Evolutionary conservation across 805 yeast species (phyloP), one percentile per base, ranked within the genome.

Genomic region (Teunomyces atbi): DNA sequence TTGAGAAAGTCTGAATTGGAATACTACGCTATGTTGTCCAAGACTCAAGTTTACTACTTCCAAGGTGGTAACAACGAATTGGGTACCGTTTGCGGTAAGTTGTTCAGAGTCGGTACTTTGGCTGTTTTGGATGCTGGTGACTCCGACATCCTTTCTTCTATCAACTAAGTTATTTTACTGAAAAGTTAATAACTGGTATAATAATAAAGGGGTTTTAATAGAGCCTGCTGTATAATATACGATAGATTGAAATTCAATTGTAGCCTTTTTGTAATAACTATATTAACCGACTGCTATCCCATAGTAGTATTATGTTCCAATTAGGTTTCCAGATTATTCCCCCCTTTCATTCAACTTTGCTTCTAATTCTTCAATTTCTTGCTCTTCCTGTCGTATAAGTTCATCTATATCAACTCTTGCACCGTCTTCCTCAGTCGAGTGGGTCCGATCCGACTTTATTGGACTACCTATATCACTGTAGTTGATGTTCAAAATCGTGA

Each of bases 31-130:
- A 92, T 94, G 99, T 86, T 94, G 76, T 87, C 98, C 75, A 92
- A 91, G 89, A 88, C 97, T 74, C 83, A 82, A 71, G 86, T 84
- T 61, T 91, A 92, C 94, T 95, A 91, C 91, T 94, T 91, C 96
- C 94, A 86, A 79, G 98, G 97, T 83, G 96, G 96, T 78, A 92
- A 92, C 97, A 92, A 92, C 81, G 98, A 92, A 82, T 89, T 92
- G 73, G 98, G 97, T 83, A 94, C 99, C 67, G 96, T 97, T 66
- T 92, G 97, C 81, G 99, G 99, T 91, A 92, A 89, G 80, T 89
- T 94, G 71, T 94, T 94, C 97, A 89, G 97, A 83, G 98, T 94
- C 66, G 98, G 98, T 83, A 92, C 91, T 70, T 81, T 94, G 69
- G 81, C 97, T 69, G 76, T 94, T 68, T 81, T 92, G 69, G 99